Base-by-base conservation (phyloP, 805 yeast species). In the Candida awuae region DNA sequence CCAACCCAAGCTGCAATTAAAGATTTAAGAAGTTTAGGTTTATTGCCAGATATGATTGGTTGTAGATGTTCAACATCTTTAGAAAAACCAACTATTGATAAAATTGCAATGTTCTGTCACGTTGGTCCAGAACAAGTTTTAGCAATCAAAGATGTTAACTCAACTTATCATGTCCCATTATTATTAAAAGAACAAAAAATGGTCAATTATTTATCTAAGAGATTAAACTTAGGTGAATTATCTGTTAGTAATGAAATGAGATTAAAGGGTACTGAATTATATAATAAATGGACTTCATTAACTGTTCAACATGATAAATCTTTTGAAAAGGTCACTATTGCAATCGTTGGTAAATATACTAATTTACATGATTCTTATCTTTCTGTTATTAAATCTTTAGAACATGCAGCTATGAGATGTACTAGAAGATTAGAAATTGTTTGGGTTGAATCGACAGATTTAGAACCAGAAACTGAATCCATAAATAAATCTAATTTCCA, bases 1-100 rank as follows among this genome's bases (percentile, higher is more conserved):
- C 99, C 99, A 43, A 92, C 99, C 10, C 99, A 92, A 68, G 98
- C 97, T 48, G 99, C 99, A 34, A 84, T 92, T 58, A 86, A 87
- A 62, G 98, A 92, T 63, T 74, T 92, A 64, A 82, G 99, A 66
- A 84, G 95, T 34, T 68, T 90, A 45, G 99, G 99, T 54, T 75
- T 92, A 60, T 77, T 80, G 28, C 97, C 97, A 16, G 97, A 92
- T 63, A 81, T 92, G 77, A 86, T 92, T 67, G 98, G 97, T 42
- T 90, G 97, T 70, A 79, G 99, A 69, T 92, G 99, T 70, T 72
- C 85, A 37, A 83, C 83, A 50, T 73, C 74, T 56, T 73, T 92
- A 52, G 94, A 84, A 55, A 65, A 66, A 42, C 77, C 87, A 48
- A 87, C 96, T n/a, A 84, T 82, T 56, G 90, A 84, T 48, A 92